Evolutionary conservation across 495 filamentous ascomycete genomes (phyloP).

Genomic region (Aspergillus egyptiacus): DNA sequence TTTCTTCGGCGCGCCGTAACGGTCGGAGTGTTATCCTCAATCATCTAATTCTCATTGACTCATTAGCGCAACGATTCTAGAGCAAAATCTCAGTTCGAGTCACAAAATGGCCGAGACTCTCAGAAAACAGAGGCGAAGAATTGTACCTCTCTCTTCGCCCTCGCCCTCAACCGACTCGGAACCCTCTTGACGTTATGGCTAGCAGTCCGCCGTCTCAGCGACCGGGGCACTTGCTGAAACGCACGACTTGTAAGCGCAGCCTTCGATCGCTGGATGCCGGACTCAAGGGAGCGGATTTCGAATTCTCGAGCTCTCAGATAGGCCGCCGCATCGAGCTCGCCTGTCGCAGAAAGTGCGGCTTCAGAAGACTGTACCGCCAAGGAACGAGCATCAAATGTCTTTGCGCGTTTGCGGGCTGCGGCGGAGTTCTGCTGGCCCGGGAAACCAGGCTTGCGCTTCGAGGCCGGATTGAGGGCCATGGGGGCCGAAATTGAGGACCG

Average conservation of each 20-base stretch:
- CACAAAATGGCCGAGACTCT: not conserved
- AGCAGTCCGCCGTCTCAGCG: slow-evolving; percentile 77
- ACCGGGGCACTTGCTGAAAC: slow-evolving; percentile 83
- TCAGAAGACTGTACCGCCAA: slow-evolving; percentile 68
- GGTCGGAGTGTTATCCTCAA: slow-evolving; percentile 86
- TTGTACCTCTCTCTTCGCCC: slow-evolving; percentile 66
- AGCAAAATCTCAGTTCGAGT: not conserved
- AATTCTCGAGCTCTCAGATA: slow-evolving; percentile 79
- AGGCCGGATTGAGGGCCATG: slow-evolving; percentile 31
- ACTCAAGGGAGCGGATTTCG: slow-evolving; percentile 79
- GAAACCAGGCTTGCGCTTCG: slow-evolving; percentile 30
- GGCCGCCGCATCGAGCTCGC: slow-evolving; percentile 71
- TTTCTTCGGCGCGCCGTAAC: slow-evolving; percentile 65
- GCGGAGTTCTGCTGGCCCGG: slow-evolving; percentile 20
- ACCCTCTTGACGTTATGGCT: slow-evolving; percentile 93
- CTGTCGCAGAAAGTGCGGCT: slow-evolving; percentile 64
- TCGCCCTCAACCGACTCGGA: slow-evolving; percentile 65
- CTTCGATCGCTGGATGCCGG: slow-evolving; percentile 69
- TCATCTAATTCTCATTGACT: slow-evolving; percentile 48
- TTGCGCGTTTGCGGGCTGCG: slow-evolving; percentile 54
- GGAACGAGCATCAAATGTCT: slow-evolving; percentile 60
- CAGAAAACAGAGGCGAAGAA: not conserved
- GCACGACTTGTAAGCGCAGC: slow-evolving; percentile 62
- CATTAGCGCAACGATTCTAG: not conserved
- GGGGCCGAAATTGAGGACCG: slow-evolving; percentile 8